phyloP scores from a whole-genome alignment of 768 basidiomycete species.

The Clitopilus passeckerianus region DNA sequence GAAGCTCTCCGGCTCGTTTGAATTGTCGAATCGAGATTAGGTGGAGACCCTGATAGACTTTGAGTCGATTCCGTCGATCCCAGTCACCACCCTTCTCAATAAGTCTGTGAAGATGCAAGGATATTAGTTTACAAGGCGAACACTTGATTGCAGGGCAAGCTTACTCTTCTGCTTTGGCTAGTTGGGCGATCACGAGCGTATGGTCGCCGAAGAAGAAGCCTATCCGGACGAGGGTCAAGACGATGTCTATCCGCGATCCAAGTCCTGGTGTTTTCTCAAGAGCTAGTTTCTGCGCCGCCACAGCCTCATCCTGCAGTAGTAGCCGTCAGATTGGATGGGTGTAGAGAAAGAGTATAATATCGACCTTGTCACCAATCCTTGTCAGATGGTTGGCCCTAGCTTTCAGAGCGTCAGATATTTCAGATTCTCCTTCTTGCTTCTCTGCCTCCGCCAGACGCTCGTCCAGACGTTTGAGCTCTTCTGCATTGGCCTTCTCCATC shows the following conservation, averaged over 20 bases:
- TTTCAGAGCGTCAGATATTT: constrained; percentile 84
- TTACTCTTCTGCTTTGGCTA: constrained; percentile 78
- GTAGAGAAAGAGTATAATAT: constrained; percentile 24
- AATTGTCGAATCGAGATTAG: constrained; percentile 88
- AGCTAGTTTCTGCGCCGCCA: constrained; percentile 78
- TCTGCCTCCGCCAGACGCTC: constrained; percentile 79
- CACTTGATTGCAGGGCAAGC: constrained; percentile 16
- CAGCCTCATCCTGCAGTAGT: constrained; percentile 60
- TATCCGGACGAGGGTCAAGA: constrained; percentile 81
- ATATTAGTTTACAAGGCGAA: too few species aligned
- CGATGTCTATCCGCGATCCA: constrained; percentile 90
- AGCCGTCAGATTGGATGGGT: neutral
- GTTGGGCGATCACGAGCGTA: constrained; percentile 60
- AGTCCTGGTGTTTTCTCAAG: constrained; percentile 90
- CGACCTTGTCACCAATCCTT: constrained; percentile 79
- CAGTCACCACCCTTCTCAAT: constrained; percentile 97
- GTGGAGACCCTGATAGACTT: constrained; percentile 90
- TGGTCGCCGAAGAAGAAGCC: constrained; percentile 89
- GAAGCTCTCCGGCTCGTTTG: constrained; percentile 75
- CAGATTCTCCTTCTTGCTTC: constrained; percentile 89
- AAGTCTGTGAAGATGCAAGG: constrained; percentile 40
- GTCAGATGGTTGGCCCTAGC: constrained; percentile 84
- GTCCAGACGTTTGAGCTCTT: constrained; percentile 70
- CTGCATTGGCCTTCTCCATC: constrained; percentile 67
- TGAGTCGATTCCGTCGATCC: constrained; percentile 94